phyloP scores from a whole-genome alignment of 768 basidiomycete species.

The Tephrocybe sp. region DNA sequence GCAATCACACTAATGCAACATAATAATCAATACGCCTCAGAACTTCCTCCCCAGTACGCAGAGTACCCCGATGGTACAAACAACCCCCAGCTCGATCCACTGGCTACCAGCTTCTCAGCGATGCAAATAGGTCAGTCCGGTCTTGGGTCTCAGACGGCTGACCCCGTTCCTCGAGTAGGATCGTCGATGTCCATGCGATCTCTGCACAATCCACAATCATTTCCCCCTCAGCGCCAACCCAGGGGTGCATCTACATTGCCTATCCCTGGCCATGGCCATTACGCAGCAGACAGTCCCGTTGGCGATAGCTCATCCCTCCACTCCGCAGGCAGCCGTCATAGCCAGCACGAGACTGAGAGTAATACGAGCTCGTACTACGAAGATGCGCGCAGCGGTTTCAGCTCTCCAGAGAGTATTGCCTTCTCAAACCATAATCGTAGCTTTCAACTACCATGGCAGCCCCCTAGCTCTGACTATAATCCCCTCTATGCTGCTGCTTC shows the following conservation, averaged over 20 bases:
- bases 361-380: conserved; percentile 39
- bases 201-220: conserved; percentile 21
- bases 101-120: conserved; percentile 48
- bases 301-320: conserved; percentile 26
- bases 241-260: conserved; percentile 45
- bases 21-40: conserved; percentile 45
- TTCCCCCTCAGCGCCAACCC: conserved; percentile 30
- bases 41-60: conserved; percentile 32
- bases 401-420: conserved; percentile 28
- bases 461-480: conserved; percentile 47
- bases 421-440: conserved; percentile 21
- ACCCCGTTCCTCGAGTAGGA: conserved; percentile 53
- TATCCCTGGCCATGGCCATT: conserved; percentile 13
- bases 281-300: conserved; percentile 11
- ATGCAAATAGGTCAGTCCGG: conserved; percentile 47
- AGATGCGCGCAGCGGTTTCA: conserved; percentile 26
- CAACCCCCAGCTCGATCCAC: conserved; percentile 42
- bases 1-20: conserved; percentile 38
- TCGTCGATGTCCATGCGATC: conserved; percentile 58
- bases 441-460: conserved; percentile 22
- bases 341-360: conserved; percentile 35
- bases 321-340: conserved; percentile 32
- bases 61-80: conserved; percentile 25
- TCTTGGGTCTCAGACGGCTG: conserved; percentile 23
- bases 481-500: conserved; percentile 75